These are phyloP conservation scores for Trichosporon coremiiforme DNA, from an alignment of 1,284 basidiomycete genomes.

Conservation along the genomic window DNA sequence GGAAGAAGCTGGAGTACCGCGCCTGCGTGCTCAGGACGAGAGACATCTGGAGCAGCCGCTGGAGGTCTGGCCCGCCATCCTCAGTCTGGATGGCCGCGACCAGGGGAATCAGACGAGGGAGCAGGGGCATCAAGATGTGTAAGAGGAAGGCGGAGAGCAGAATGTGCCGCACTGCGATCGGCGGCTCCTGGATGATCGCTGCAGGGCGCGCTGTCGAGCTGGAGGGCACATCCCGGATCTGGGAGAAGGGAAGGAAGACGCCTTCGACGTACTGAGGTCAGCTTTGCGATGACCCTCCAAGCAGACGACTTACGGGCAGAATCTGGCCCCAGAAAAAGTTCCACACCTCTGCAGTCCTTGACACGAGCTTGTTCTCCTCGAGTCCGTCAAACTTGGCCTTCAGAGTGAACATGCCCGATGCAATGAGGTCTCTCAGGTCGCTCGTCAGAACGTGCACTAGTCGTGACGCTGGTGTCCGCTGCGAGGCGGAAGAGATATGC, in stretches of 20 bases:
- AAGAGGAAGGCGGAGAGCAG: conserved; percentile 55
- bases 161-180: conserved; percentile 52
- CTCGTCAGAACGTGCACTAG: conserved; percentile 65
- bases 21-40: conserved; percentile 56
- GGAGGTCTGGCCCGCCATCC: conserved; percentile 38
- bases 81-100: conserved; percentile 30
- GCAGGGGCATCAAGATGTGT: conserved; percentile 54
- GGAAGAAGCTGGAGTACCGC: conserved; percentile 48
- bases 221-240: conserved; percentile 44
- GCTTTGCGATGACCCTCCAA: neutral
- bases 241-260: conserved; percentile 58
- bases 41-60: conserved; percentile 52
- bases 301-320: conserved; percentile 62
- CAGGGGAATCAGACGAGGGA: conserved; percentile 47
- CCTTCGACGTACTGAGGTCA: conserved; percentile 55
- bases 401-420: conserved; percentile 86
- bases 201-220: conserved; percentile 23
- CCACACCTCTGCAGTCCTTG: conserved; percentile 84
- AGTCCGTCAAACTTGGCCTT: conserved; percentile 73
- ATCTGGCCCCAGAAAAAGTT: conserved; percentile 92
- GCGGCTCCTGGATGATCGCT: conserved; percentile 28
- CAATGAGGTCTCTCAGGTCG: conserved; percentile 79
- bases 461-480: conserved; percentile 48
- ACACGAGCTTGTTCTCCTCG: conserved; percentile 67
- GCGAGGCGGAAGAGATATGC: conserved; percentile 49